Percentiles rank a stretch among this genome's conserved stretches.
These are phyloP conservation scores for Fusarium sp. DNA, from an alignment of 2,329 filamentous ascomycete species.

Conservation along the genomic window DNA sequence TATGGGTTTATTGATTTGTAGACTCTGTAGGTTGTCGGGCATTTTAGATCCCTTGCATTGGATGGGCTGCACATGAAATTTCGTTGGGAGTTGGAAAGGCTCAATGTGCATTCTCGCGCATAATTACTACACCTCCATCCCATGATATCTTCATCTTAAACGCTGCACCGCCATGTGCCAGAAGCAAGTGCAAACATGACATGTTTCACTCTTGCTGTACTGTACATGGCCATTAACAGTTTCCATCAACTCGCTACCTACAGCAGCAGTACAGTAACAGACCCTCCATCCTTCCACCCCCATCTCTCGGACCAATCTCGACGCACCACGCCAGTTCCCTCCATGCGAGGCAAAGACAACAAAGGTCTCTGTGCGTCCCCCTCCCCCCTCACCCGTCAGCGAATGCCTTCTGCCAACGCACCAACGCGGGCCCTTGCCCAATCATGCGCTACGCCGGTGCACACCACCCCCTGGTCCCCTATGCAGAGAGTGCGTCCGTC, in stretches of 20 bases:
- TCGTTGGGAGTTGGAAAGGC: conserved; percentile 5
- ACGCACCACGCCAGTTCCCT: conserved; percentile 39
- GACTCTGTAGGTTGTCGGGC: conserved; percentile 3
- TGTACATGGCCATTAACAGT: conserved; percentile 35
- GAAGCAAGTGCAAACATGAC: not conserved
- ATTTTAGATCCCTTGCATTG: conserved; percentile 1
- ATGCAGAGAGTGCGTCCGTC: conserved; percentile 16
- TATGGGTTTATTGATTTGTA: not conserved
- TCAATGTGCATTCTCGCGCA: not conserved
- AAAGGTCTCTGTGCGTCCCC: conserved; percentile 29
- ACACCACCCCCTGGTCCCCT: conserved; percentile 12
- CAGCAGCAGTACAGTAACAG: not conserved
- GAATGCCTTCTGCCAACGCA: conserved; percentile 39
- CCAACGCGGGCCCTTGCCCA: conserved; percentile 29
- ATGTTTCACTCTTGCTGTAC: conserved; percentile 5
- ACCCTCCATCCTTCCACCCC: conserved; percentile 16
- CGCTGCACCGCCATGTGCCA: conserved; percentile 8
- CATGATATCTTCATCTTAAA: not conserved
- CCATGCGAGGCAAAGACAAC: conserved; percentile 42
- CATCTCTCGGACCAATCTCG: conserved; percentile 25
- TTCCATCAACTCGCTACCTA: conserved; percentile 15
- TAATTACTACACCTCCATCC: not conserved
- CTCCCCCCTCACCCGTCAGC: conserved; percentile 20
- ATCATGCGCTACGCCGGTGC: conserved; percentile 45
- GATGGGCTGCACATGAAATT: not conserved